Base-by-base conservation (phyloP, 108 stramenopile species). In the Phaeodactylum tricornutum region DNA sequence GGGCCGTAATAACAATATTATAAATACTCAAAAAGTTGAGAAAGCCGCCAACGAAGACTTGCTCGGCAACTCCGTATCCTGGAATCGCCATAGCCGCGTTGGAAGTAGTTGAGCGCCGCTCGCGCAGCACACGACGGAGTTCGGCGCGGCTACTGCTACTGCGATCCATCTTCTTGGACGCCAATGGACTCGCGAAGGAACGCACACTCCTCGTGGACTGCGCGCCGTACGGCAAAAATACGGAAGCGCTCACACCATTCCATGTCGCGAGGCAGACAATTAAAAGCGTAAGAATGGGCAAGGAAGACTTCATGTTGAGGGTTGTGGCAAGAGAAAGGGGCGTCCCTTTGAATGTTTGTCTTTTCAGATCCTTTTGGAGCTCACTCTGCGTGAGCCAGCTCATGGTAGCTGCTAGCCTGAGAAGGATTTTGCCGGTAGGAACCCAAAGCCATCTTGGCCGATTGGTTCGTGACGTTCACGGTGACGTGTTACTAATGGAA, bases 1-100 rank as follows among this genome's bases (percentile, higher is more conserved):
- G 86, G 34, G 61, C 89, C 6, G 91, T 93, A 55, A 95, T 91
- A 32, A 95, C 74, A 17, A 81, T 49, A 74, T 94, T 94, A 84
- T 83, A 94, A 39, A 86, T 81, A 30, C 62, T 52, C 29, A 86
- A 59, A 59, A 91, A 91, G 66, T 85, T 91, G 21, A 56, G 55
- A 43, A 91, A 85, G 26, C 87, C 87, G 14, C 87, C 87, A 23
- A 90, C 68, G 31, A 90, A 64, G 44, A 85, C 73, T 54, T 90
- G 87, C 49, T 90, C 87, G 14, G 83, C 74, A 26, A 85, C 56
- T 12, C 84, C 80, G 51, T 83, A 75, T 4, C 87, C 87, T 12
- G 87, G 87, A 56, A 90, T 90, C 15, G 87, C 87, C 79, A 85
- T 82, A 4, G 79, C 63, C 9, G 69, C 46, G 12, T 57, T 65